phyloP scores from a whole-genome alignment of 345 rosid genomes.

The Stellera chamaejasme region DNA sequence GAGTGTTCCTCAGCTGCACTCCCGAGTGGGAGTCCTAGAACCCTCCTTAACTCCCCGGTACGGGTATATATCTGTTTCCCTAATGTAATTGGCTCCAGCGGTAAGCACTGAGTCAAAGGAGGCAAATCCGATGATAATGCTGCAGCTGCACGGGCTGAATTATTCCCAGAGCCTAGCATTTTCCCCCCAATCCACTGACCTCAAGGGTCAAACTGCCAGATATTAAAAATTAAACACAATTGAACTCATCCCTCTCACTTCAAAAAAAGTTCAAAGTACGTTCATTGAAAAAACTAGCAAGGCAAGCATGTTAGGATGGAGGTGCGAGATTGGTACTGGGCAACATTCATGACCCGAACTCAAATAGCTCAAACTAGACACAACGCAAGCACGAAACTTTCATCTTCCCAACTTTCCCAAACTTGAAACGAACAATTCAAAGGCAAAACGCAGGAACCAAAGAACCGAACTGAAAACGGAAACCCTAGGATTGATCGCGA shows the following conservation, averaged over 20 bases:
- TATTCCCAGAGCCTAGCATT: slow-evolving; percentile 56
- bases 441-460: not conserved
- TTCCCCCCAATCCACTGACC: slow-evolving; percentile 16
- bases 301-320: not conserved
- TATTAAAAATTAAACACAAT: not conserved
- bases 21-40: slow-evolving; percentile 56
- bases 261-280: not conserved
- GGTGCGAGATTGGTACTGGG: not conserved
- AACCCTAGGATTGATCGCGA: slow-evolving; percentile 20
- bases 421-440: not conserved
- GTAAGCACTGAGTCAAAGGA: slow-evolving; percentile 48
- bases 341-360: not conserved
- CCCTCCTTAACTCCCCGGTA: slow-evolving; percentile 76
- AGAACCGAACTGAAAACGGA: not conserved
- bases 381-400: not conserved
- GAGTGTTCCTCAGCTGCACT: slow-evolving; percentile 57
- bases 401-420: not conserved
- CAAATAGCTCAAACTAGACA: not conserved
- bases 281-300: not conserved
- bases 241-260: not conserved
- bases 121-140: slow-evolving; percentile 52
- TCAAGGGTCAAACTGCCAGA: slow-evolving; percentile 10
- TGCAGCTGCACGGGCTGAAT: slow-evolving; percentile 39
- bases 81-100: slow-evolving; percentile 73
- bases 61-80: slow-evolving; percentile 56